These are phyloP conservation scores for Mimosa pudica DNA, from an alignment of 306 rosid genomes.

Conservation along the genomic window DNA sequence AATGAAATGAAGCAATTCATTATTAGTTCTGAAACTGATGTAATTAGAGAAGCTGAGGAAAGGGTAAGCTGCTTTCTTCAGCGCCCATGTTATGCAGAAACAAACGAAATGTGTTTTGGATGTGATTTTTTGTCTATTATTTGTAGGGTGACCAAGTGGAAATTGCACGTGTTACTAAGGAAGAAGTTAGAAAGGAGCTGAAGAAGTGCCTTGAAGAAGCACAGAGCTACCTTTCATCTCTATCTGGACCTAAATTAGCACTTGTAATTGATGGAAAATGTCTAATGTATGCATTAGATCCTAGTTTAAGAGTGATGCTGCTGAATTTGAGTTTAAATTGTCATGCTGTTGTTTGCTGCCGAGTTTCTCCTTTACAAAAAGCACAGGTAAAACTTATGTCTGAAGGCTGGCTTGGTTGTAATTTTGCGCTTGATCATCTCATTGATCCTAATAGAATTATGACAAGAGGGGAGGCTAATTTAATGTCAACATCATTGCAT, in stretches of 20 bases:
- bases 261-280: slow-evolving; percentile 89
- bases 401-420: slow-evolving; percentile 1
- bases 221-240: slow-evolving; percentile 46
- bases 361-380: slow-evolving; percentile 79
- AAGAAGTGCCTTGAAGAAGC: slow-evolving; percentile 71
- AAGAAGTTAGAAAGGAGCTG: slow-evolving; percentile 66
- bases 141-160: slow-evolving; percentile 75
- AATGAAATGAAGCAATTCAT: slow-evolving; percentile 73
- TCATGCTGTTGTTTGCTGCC: slow-evolving; percentile 73
- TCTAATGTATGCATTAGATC: slow-evolving; percentile 88
- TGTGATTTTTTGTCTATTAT: slow-evolving; percentile 3
- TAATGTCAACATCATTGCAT: neutral
- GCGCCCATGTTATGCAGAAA: neutral
- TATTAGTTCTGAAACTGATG: slow-evolving; percentile 76
- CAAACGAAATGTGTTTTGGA: neutral
- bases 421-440: neutral
- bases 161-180: slow-evolving; percentile 65
- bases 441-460: neutral
- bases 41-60: slow-evolving; percentile 65
- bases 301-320: slow-evolving; percentile 69
- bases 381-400: slow-evolving; percentile 58
- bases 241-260: slow-evolving; percentile 68
- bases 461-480: slow-evolving; percentile 1
- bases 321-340: slow-evolving; percentile 78
- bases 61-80: slow-evolving; percentile 50